These are phyloP conservation scores for Ophiocytium majus DNA, from an alignment of 352 stramenopile species.

Conservation along the genomic window DNA sequence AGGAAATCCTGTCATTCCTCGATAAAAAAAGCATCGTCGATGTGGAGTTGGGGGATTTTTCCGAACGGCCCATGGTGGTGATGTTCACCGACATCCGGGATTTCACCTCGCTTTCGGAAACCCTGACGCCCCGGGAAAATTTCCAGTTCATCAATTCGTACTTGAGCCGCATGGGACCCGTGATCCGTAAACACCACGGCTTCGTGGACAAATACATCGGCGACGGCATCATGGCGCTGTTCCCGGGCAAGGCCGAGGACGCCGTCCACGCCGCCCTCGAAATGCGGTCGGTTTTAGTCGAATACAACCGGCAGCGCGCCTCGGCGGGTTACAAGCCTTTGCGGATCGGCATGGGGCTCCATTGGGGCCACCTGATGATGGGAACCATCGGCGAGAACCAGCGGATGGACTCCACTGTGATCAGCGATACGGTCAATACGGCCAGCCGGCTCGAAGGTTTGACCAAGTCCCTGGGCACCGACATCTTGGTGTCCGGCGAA, in stretches of 20 bases:
- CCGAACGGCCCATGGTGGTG: too few relatives aligned
- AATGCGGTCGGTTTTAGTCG: too few relatives aligned
- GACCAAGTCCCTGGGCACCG: too few relatives aligned
- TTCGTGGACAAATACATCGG: slow-evolving; percentile 3
- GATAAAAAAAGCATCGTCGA: too few relatives aligned
- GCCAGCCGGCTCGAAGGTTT: not conserved
- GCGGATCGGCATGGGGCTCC: not conserved
- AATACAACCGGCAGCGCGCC: too few relatives aligned
- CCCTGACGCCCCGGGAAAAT: not conserved
- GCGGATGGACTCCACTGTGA: not conserved
- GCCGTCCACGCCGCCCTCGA: too few relatives aligned
- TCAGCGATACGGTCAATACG: not conserved
- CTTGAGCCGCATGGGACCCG: not conserved
- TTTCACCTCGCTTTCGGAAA: not conserved
- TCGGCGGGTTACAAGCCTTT: too few relatives aligned
- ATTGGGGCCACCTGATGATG: not conserved
- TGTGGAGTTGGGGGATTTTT: too few relatives aligned
- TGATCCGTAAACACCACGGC: not conserved
- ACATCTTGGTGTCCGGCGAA: too few relatives aligned
- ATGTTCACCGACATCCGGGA: not conserved
- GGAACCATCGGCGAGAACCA: not conserved
- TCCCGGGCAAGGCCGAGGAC: too few relatives aligned
- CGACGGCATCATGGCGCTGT: not conserved
- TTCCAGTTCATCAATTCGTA: not conserved
- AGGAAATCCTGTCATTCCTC: too few relatives aligned